phyloP scores from a whole-genome alignment of 83 land plant genomes.

The Picea abies region DNA sequence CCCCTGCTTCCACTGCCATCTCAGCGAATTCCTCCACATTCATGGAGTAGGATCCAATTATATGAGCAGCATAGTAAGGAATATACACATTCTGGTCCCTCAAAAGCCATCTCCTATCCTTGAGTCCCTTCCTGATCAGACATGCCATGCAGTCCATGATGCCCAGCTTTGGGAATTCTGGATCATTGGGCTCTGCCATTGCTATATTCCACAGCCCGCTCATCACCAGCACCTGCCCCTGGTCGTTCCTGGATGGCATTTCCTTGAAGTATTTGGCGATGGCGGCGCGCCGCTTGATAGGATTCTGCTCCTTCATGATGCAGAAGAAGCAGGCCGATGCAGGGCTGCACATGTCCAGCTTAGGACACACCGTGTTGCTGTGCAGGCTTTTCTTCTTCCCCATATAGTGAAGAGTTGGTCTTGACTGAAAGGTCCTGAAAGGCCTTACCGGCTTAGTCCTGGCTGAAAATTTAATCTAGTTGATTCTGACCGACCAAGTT shows the following conservation, averaged over 20 bases:
- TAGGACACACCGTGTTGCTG: slow-evolving; percentile 3
- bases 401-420: too few species aligned
- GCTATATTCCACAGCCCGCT: slow-evolving; percentile 86
- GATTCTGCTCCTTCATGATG: slow-evolving; percentile 37
- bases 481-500: too few species aligned
- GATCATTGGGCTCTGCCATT: slow-evolving; percentile 84
- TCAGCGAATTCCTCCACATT: slow-evolving; percentile 68
- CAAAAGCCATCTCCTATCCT: slow-evolving; percentile 67
- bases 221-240: slow-evolving; percentile 60
- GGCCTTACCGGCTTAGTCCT: too few species aligned
- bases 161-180: slow-evolving; percentile 70
- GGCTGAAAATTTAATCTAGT: too few species aligned
- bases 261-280: slow-evolving; percentile 39
- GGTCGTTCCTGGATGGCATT: slow-evolving; percentile 30
- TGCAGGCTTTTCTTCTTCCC: slow-evolving; percentile 1
- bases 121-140: slow-evolving; percentile 59
- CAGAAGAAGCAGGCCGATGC: slow-evolving; percentile 56
- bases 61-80: slow-evolving; percentile 97
- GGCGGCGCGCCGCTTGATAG: slow-evolving; percentile 19
- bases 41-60: slow-evolving; percentile 97
- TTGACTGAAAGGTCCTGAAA: too few species aligned
- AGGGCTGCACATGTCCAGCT: slow-evolving; percentile 9
- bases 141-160: slow-evolving; percentile 72
- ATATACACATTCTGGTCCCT: slow-evolving; percentile 81
- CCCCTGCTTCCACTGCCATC: slow-evolving; percentile 78